Evolutionary conservation across 2,329 filamentous ascomycete genomes (phyloP).

Genomic region (Bipolaris victoriae): DNA sequence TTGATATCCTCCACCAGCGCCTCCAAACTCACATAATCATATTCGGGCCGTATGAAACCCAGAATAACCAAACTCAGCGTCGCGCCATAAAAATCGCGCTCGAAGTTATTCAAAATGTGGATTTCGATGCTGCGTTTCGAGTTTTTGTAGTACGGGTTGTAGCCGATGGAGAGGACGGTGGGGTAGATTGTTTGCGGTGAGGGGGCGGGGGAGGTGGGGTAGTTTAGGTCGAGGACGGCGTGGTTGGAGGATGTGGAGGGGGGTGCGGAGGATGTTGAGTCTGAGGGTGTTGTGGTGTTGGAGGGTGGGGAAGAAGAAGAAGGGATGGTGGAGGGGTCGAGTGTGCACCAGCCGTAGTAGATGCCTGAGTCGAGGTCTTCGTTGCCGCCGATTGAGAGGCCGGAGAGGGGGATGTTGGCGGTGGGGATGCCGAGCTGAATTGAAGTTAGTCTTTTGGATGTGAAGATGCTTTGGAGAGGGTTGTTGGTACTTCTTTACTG

Average conservation of each 20-base stretch:
- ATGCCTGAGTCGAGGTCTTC: conserved; percentile 74
- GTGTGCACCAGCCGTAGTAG: conserved; percentile 90
- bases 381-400: conserved; percentile 72
- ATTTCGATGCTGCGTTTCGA: conserved; percentile 84
- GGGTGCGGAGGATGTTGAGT: neutral
- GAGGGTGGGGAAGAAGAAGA: conserved; percentile 18
- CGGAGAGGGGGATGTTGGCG: conserved; percentile 77
- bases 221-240: conserved; percentile 36
- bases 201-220: conserved; percentile 19
- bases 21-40: conserved; percentile 84
- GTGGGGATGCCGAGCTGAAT: conserved; percentile 89
- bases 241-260: conserved; percentile 30
- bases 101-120: conserved; percentile 81
- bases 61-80: conserved; percentile 80
- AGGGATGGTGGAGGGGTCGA: conserved; percentile 59
- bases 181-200: conserved; percentile 33
- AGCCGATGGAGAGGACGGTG: conserved; percentile 62
- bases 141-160: conserved; percentile 98
- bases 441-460: neutral
- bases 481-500: conserved; percentile 74
- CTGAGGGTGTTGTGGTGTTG: conserved; percentile 20
- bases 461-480: too few species aligned
- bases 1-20: conserved; percentile 86
- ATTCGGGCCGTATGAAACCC: conserved; percentile 88
- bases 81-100: conserved; percentile 81